Evolutionary conservation across 1,284 basidiomycete genomes (phyloP), one percentile per base, ranked within the genome.

Genomic region (Trametes versicolor): DNA sequence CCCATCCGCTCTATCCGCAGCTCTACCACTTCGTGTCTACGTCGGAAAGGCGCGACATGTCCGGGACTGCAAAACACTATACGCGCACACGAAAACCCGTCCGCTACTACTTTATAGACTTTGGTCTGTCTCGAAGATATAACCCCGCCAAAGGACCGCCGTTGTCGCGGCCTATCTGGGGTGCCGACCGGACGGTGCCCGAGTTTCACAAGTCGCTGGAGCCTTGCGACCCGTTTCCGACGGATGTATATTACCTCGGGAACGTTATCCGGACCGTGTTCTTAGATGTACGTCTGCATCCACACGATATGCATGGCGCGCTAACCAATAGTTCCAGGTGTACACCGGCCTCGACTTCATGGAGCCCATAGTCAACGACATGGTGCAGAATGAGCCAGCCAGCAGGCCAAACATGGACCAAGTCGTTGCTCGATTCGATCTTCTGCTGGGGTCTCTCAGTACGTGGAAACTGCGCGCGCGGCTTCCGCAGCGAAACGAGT

Each of bases 61-160:
- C 19, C 19, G 32, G 37, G 2, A 13, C 10, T 10, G 52, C 25
- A 4, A 64, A 51, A 39, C 4, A 68, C 63, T 52, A 10, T 29
- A 74, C 74, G 9, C 74, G 79, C 1, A 80, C 76, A 0, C 62
- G 70, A 32, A 65, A 63, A 5, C 76, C 77, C 0, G 64, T 72
- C 2, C 74, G 68, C 49, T 81, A 81, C 58, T 76, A 76, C 49
- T 70, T 71, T 54, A 72, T 73, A 19, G 76, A 82, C 59, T 83
- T 82, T 27, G 80, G 79, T 0, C 57, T 80, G 10, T 81, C 81
- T 15, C 69, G 75, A 8, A 68, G 65, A 55, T 74, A 69, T 43
- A 27, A 61, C 13, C 49, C 64, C 0, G 36, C 41, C 0, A 41
- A 36, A 27, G 50, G 17, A 29, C 32, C 67, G 39, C 63, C 75